Base-by-base conservation (phyloP, 2,329 filamentous ascomycete species). In the Pseudogymnoascus sp. region DNA sequence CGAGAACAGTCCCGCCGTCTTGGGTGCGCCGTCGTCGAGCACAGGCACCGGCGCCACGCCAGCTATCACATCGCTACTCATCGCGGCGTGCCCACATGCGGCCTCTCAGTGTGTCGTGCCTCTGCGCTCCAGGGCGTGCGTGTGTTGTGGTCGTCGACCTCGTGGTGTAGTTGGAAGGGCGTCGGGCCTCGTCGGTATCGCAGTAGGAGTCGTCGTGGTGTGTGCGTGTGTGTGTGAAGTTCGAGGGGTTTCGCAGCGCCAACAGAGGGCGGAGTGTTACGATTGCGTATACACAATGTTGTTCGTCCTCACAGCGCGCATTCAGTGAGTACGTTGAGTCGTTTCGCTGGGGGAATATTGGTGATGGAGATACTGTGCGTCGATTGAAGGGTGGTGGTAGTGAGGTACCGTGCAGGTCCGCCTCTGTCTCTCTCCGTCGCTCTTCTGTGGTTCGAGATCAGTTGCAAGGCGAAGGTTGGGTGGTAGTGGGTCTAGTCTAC, bases 1-100 rank as follows among this genome's bases (percentile, higher is more conserved):
- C 67, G 84, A 87, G 71, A 86, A 80, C 63, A 87, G 75, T 69
- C 70, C 70, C 18, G 66, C 69, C 23, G 64, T 65, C 28, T 69
- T 67, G 12, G 63, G 62, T n/a, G 56, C 53, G 35, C 16, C n/a
- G 28, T 25, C 21, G 28, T 23, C 59, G 16, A 35, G 31, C 18
- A 31, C 59, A 21, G 65, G 65, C 18, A 31, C 59, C 18, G 65
- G 65, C 61, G 67, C 64, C 59, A 64, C 65, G 61, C 66, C 68
- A 65, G 56, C 62, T 28, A 68, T 68, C 47, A 67, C 64, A 64
- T 68, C 69, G 62, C 65, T 64, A 62, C 69, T 70, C 71, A 73
- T 73, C 44, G 44, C 23, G 44, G 23, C 44, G 44, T 28, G 44
- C 44, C 44, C 28, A 50, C 44, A 50, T 50, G 44, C 44, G 23